Percentiles rank a stretch among this genome's conserved stretches.
These are phyloP conservation scores for Falciphora oryzae DNA, from an alignment of 2,329 filamentous ascomycete genomes.

Conservation along the genomic window DNA sequence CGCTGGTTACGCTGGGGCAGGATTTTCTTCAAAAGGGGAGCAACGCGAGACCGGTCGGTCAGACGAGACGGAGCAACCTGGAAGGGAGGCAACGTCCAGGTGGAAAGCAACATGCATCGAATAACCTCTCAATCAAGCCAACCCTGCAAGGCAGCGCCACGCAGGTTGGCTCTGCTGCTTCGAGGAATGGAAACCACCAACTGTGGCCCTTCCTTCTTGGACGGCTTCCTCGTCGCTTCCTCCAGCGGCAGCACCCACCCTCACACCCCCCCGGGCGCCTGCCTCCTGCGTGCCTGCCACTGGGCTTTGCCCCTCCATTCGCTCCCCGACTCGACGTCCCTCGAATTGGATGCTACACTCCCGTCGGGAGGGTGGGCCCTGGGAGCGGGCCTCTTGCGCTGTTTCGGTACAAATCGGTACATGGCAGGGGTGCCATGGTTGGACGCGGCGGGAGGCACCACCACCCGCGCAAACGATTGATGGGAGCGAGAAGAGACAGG, in stretches of 20 bases:
- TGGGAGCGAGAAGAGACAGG: neutral
- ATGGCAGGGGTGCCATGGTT: neutral
- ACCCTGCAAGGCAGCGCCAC: neutral
- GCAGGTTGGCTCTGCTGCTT: neutral
- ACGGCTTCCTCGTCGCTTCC: neutral
- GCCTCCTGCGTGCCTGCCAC: neutral
- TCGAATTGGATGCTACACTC: neutral
- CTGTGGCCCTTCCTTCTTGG: too few species aligned
- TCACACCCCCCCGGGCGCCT: neutral
- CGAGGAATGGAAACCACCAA: neutral
- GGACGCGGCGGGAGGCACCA: neutral
- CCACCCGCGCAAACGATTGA: neutral
- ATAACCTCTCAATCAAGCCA: neutral
- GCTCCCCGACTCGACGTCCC: neutral
- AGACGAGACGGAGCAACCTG: neutral
- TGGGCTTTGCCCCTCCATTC: neutral
- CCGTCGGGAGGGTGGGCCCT: neutral
- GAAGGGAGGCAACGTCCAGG: too few species aligned
- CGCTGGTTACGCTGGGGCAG: neutral
- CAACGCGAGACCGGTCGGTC: neutral
- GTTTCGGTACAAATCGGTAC: neutral
- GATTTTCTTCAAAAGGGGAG: neutral
- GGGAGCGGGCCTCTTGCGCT: neutral
- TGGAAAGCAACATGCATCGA: neutral
- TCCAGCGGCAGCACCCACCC: neutral